Base-by-base conservation (phyloP, 2,329 filamentous ascomycete genomes). In the Blastomyces percursus region DNA sequence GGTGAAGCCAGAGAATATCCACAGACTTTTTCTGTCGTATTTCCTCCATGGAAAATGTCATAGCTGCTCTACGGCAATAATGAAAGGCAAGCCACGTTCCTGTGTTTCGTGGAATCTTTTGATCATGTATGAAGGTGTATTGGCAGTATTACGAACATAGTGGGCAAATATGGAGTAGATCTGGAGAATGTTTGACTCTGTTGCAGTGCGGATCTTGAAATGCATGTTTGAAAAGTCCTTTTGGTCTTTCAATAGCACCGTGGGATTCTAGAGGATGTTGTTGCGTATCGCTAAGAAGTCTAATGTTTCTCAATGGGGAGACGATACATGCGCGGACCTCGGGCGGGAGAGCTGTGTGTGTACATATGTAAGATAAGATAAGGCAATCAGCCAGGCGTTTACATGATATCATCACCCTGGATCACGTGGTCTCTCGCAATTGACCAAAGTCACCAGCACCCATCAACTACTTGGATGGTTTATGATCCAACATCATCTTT, bases 121-220 rank as follows among this genome's bases (percentile, higher is more conserved):
- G n/a, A 64, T 58, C 19, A 74, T 67, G n/a, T 73, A 69, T 11
- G 68, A 65, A 8, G 71, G 70, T 7, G 71, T 67, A 48, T 70
- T 69, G 54, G 69, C 70, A 8, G 74, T 75, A 65, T 77, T 72
- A 59, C 67, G 64, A 40, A 76, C 71, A 63, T 78, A 77, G 68
- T 76, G 67, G 32, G 69, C 69, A 64, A 71, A 71, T 61, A 78
- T 76, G 30, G 65, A 65, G 30, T 67, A 67, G 50, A 77, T 69
- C 57, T 73, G 69, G 44, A 71, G 69, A 48, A 76, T 67, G 67
- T 78, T 73, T 2, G 63, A 59, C 52, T 68, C 62, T 19, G 64
- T 69, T 27, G 71, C 72, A 11, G 72, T 67, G 62, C 74, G 74
- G 67, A 75, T 72, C 66, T 71, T 74, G 71, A 70, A 65, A 66